Percentiles rank a stretch among this genome's conserved stretches.
phyloP scores from a whole-genome alignment of 108 stramenopile genomes.

The Bacterosira constricta region DNA sequence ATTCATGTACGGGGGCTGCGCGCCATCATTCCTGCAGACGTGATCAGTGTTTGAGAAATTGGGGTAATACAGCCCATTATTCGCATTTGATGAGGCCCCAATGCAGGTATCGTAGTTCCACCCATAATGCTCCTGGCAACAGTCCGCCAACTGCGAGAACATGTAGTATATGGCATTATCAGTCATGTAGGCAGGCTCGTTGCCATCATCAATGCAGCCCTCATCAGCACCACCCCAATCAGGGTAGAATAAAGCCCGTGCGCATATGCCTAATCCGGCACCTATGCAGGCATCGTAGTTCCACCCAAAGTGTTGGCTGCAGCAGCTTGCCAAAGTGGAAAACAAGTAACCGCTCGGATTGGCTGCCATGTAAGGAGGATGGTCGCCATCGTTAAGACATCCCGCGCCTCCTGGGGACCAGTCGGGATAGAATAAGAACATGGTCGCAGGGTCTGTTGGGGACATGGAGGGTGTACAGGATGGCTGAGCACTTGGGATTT shows the following conservation, averaged over 20 bases:
- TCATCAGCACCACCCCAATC: slow-evolving; percentile 1
- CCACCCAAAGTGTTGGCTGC: slow-evolving; percentile 1
- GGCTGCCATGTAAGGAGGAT: neutral
- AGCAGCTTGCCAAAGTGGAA: neutral
- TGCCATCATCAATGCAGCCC: neutral
- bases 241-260: neutral
- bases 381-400: neutral
- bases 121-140: neutral
- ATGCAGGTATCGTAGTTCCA: too few species aligned
- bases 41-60: too few species aligned
- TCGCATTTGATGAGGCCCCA: too few species aligned
- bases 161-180: neutral
- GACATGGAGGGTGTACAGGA: too few species aligned
- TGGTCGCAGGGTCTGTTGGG: too few species aligned
- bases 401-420: neutral
- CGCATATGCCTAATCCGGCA: neutral
- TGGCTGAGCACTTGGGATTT: too few species aligned
- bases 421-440: slow-evolving; percentile 16
- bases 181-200: neutral
- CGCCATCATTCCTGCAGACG: too few species aligned
- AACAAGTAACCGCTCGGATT: neutral
- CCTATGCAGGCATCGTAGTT: neutral
- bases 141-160: neutral
- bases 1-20: too few species aligned
- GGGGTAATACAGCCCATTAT: too few species aligned